Evolutionary conservation across 345 rosid species (phyloP), one percentile per base, ranked within the genome.

Genomic region (Brassica rapa): DNA sequence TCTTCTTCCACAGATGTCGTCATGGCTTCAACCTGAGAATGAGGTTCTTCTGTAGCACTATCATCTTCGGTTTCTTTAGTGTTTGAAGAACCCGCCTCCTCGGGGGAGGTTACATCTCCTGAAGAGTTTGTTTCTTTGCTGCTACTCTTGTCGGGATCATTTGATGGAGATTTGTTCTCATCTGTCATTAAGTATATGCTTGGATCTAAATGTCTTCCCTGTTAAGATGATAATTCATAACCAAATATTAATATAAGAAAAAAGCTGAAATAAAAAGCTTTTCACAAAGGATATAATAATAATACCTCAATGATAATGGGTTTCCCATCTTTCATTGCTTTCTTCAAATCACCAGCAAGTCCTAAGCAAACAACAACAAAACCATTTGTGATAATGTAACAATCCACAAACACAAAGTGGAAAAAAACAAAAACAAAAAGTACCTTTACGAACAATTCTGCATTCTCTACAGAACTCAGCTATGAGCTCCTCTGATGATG

Each of bases 291-390:
- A 16, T 3, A 15, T 4, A 32, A 29, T 29, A 29, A 3, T 4
- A 4, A 5, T 84, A 91, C 99, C 96, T 96, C 99, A 39, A 96
- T 93, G 69, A 96, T 96, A 68, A 96, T 88, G 0, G 99, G 97
- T 81, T 96, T 96, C 78, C 99, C 99, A 86, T 96, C 99, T 90
- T 96, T 96, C 96, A 93, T 89, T 82, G 99, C 99, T 84, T 96
- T 96, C 89, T 91, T 96, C 83, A 96, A 76, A 84, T 96, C 99
- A 63, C 98, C 99, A 80, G 93, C 97, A 88, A 96, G 88, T 73
- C 99, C 99, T 96, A 79, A 12, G 65, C 56, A 53, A 80, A 70
- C 64, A 74, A 80, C 63, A 74, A 46, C 16, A 51, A 37, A 74
- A 27, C 53, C 57, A 70, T 23, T 24, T 21, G 30, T 67, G 21